Percentiles rank a stretch among this genome's conserved stretches.
Evolutionary conservation across 352 stramenopile species (phyloP).

Genomic region (Pythium scleroteichum): DNA sequence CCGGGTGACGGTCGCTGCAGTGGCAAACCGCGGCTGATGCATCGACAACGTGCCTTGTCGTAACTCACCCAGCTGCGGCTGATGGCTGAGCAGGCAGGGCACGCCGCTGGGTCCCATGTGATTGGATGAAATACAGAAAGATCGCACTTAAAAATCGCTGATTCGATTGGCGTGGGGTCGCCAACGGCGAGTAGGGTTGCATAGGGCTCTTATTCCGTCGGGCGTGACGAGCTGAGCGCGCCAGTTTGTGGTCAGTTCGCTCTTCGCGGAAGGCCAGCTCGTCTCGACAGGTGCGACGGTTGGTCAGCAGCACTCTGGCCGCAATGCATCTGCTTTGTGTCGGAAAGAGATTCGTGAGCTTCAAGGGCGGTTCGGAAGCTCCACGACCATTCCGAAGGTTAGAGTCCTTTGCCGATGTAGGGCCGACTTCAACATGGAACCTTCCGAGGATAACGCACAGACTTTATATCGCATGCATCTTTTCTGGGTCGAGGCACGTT

Average conservation of each 20-base stretch:
- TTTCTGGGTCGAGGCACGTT: constrained; percentile 27
- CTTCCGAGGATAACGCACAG: neutral
- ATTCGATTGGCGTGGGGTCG: constrained; percentile 15
- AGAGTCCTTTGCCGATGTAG: no score
- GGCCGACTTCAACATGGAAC: constrained; percentile 26
- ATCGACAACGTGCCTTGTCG: no score
- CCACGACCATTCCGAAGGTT: no score
- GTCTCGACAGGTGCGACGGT: neutral
- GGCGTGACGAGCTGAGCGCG: constrained; percentile 13
- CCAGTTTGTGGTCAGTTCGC: constrained; percentile 28
- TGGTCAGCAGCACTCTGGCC: neutral
- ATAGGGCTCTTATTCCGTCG: constrained; percentile 14
- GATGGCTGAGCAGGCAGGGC: neutral
- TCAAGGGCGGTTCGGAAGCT: no score
- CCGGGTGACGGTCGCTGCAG: neutral
- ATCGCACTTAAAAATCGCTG: constrained; percentile 15
- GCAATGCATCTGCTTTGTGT: neutral
- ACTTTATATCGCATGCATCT: constrained; percentile 18
- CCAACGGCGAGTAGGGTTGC: constrained; percentile 1
- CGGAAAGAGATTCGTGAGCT: no score
- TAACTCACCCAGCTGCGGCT: neutral
- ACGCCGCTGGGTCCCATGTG: neutral
- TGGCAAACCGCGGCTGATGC: no score
- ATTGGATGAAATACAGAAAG: constrained; percentile 6
- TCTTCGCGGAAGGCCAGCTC: constrained; percentile 12